Conservation (phyloP, 164 flowering plant species). For the Liquidambar formosana region DNA sequence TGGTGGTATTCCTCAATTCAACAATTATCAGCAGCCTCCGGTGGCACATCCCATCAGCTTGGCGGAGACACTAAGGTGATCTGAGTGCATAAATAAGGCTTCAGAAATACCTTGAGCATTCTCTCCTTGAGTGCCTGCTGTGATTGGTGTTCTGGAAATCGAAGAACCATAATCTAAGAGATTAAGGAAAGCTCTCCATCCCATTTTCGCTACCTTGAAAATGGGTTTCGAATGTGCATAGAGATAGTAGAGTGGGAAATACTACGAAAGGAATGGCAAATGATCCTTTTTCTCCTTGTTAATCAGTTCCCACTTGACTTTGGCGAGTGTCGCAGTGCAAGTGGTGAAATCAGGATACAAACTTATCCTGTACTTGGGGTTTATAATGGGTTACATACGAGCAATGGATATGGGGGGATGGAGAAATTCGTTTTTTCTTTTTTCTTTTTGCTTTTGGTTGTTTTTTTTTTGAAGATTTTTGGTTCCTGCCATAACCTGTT, state of each 20-base stretch:
- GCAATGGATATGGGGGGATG: background rate
- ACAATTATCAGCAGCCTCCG: constrained; percentile 39
- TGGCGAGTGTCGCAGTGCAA: background rate
- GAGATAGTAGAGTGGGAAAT: constrained; percentile 3
- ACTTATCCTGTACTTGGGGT: background rate
- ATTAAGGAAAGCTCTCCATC: background rate
- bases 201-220: constrained; percentile 11
- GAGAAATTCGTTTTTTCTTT: background rate
- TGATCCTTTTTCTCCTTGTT: background rate
- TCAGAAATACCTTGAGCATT: constrained; percentile 18
- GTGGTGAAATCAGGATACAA: background rate
- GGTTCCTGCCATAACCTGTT: constrained; percentile 22
- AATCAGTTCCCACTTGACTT: background rate
- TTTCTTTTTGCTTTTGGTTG: background rate
- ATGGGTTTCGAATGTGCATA: constrained; percentile 17
- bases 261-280: background rate
- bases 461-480: background rate
- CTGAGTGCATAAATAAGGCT: background rate
- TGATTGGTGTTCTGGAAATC: constrained; percentile 16
- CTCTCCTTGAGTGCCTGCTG: constrained; percentile 9
- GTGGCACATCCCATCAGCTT: constrained; percentile 45
- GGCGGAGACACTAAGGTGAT: constrained; percentile 23
- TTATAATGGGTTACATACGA: too few relatives aligned
- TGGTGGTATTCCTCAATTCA: constrained; percentile 26
- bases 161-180: background rate